phyloP scores from a whole-genome alignment of 768 basidiomycete species.

The Collybiopsis luxurians region DNA sequence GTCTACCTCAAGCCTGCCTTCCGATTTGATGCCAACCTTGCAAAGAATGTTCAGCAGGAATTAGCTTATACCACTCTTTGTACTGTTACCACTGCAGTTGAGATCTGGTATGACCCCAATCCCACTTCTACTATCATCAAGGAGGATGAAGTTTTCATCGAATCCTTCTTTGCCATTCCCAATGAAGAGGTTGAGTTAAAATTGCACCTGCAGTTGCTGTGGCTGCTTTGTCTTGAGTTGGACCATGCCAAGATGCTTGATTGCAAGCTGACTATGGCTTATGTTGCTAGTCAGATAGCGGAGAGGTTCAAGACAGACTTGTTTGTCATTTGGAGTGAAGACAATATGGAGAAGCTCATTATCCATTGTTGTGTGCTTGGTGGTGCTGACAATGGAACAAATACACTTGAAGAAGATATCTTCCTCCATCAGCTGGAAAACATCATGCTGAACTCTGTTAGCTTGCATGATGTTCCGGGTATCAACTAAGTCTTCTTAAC shows the following conservation, averaged over 20 bases:
- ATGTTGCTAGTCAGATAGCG: constrained; percentile 90
- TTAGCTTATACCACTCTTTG: constrained; percentile 91
- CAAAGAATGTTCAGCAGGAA: constrained; percentile 91
- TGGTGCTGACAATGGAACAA: constrained; percentile 73
- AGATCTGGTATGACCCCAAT: constrained; percentile 98
- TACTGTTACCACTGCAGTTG: constrained; percentile 91
- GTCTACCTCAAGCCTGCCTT: constrained; percentile 82
- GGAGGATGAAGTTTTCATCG: constrained; percentile 93
- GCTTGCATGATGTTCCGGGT: constrained; percentile 86
- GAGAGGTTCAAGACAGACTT: constrained; percentile 94
- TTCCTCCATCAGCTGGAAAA: constrained; percentile 96
- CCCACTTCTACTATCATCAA: constrained; percentile 91
- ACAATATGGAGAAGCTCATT: constrained; percentile 95
- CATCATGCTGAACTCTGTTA: constrained; percentile 95
- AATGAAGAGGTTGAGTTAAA: constrained; percentile 96
- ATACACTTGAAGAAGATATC: constrained; percentile 84
- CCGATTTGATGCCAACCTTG: constrained; percentile 54
- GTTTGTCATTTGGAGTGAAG: constrained; percentile 98
- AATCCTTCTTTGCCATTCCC: constrained; percentile 99
- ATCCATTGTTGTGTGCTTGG: constrained; percentile 94
- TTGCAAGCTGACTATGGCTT: constrained; percentile 92
- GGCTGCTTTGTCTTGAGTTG: constrained; percentile 95
- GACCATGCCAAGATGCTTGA: constrained; percentile 98
- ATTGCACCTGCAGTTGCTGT: constrained; percentile 89
- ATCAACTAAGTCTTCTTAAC: constrained; percentile 94